Evolutionary conservation across 805 yeast genomes (phyloP), one percentile per base, ranked within the genome.

Genomic region (Ogataea nakhonphanomensis): DNA sequence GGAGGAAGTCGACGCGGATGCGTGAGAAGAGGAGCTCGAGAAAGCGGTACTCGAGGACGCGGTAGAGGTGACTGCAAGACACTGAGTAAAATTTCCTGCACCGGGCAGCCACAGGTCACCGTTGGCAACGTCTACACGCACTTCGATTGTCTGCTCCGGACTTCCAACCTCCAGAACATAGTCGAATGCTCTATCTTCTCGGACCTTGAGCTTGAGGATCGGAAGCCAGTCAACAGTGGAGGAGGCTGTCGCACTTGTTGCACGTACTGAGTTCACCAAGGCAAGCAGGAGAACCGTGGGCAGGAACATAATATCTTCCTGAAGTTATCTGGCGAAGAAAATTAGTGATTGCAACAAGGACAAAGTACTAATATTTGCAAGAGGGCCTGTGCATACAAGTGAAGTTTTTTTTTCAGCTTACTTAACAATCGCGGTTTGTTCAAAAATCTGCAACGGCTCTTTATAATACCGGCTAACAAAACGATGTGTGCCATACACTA

Each of bases 31-130:
- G 8, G 33, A 24, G 12, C 27, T 11, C 5, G 38, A 17, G 20
- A 17, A 17, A 5, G 20, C 26, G 10, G 30, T 15, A 11, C 31
- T 14, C 8, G 35, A 17, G 11, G 25, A 7, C 9, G 36, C 9
- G 20, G 25, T 15, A 4, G 21, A 12, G 10, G 37, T 8, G n/a
- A 25, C 13, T 1, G 31, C 25, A 2, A 35, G 3, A 53, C 68
- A 62, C 2, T 30, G 22, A 5, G 51, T 30, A 33, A 54, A 62
- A 3, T 42, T 45, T 14, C 39, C 38, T 5, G 44, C 35, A 14
- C 53, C 61, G 25, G 61, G 63, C 2, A 61, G 46, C 66, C 66
- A 64, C 1, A 58, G 21, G 13, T 46, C 46, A 7, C 54, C 61
- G 25, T 57, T 54, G n/a, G 44, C 37, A 2, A 62, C 38, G 41